Evolutionary conservation across 2,329 filamentous ascomycete species (phyloP), one percentile per base, ranked within the genome.

Genomic region (Stagonosporopsis chrysanthemi): DNA sequence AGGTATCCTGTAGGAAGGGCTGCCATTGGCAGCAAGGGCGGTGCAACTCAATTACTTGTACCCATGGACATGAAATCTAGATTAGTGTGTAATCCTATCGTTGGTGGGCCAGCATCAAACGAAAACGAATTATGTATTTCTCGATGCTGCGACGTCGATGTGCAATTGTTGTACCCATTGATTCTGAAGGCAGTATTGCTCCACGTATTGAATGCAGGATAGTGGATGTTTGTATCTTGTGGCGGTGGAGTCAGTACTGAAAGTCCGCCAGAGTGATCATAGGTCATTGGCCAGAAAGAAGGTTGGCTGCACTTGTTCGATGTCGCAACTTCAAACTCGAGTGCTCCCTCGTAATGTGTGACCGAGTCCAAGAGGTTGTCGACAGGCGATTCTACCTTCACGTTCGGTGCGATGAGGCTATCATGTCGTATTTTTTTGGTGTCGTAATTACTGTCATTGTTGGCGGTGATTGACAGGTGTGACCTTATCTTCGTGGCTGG

Each of bases 1-100:
- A 6, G 2, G 15, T 19, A 4, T 38, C 11, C 36, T 3, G 8
- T 22, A 6, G 36, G 9, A 11, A 22, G 1, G 26, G 15, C 11
- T 12, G n/a, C 11, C n/a, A 23, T 5, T 31, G 26, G n/a, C n/a
- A 22, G 24, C n/a, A 43, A 19, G 4, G 2, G 6, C 4, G n/a
- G 26, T 17, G 14, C 2, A 12, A 2, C 9, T 24, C 23, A 47
- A 9, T 22, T 29, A 24, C 24, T 48, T 6, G 23, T 17, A 46
- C 22, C 46, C 7, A 54, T 15, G 14, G 51, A 29, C 51, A 54
- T 54, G 15, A 47, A 54, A 24, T 54, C 51, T n/a, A 54, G 4
- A 24, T 54, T 54, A 23, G 38, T 47, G n/a, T 15, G n/a, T 17
- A 15, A 11, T 9, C 7, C 14, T 11, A 28, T 35, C 22, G 35